phyloP scores from a whole-genome alignment of 441 rosid genomes.

The Aleurites moluccanus region DNA sequence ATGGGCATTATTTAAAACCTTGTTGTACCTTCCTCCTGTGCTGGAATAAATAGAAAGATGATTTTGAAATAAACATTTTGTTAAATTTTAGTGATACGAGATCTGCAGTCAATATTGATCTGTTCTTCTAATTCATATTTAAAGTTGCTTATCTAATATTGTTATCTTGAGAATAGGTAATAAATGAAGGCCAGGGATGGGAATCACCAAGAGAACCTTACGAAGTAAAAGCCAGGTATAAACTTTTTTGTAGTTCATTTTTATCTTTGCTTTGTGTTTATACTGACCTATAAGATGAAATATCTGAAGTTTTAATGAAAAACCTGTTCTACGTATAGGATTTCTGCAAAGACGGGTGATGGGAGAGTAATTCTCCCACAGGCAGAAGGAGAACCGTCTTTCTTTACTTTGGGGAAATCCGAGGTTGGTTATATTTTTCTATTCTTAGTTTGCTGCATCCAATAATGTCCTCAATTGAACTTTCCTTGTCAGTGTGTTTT shows the following conservation, averaged over 20 bases:
- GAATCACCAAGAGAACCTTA: constrained; percentile 94
- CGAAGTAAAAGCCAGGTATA: constrained; percentile 88
- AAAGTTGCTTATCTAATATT: constrained; percentile 12
- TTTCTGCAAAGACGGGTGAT: constrained; percentile 76
- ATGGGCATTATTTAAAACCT: too few species aligned
- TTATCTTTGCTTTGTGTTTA: constrained; percentile 5
- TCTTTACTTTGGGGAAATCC: constrained; percentile 87
- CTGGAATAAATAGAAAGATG: neutral
- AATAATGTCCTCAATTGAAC: neutral
- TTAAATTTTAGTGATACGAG: neutral
- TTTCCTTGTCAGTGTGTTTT: constrained; percentile 2
- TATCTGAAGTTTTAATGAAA: constrained; percentile 15
- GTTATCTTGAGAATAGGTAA: constrained; percentile 46
- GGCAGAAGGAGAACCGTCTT: constrained; percentile 67
- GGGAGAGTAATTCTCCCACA: constrained; percentile 59
- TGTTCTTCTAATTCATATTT: neutral
- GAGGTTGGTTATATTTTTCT: constrained; percentile 58
- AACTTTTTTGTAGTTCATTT: constrained; percentile 19
- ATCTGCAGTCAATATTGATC: neutral
- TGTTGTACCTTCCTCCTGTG: neutral
- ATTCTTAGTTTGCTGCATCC: constrained; percentile 6
- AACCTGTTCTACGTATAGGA: constrained; percentile 48
- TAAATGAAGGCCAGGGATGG: constrained; percentile 92
- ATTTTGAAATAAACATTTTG: neutral
- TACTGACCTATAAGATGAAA: constrained; percentile 17